phyloP scores from a whole-genome alignment of 1,284 basidiomycete species.

The Xerocomus amazonicus region DNA sequence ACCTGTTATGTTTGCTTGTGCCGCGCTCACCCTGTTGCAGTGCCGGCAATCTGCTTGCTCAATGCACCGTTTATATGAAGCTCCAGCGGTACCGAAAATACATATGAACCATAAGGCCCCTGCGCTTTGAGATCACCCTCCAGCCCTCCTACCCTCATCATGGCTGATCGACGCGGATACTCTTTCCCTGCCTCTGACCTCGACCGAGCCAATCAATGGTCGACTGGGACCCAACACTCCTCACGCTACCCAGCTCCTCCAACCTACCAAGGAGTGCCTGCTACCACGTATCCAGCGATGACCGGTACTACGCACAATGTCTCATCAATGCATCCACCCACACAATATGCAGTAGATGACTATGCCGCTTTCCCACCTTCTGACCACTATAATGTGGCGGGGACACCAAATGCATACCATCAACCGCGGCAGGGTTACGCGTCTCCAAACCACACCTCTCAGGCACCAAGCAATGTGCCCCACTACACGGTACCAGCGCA shows the following conservation, averaged over 20 bases:
- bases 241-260: conserved; percentile 25
- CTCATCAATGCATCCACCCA: conserved; percentile 14
- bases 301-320: conserved; percentile 16
- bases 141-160: conserved; percentile 10
- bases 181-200: conserved; percentile 18
- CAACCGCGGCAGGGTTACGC: conserved; percentile 32
- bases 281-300: conserved; percentile 22
- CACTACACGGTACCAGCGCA: conserved; percentile 30
- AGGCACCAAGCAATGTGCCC: conserved; percentile 13
- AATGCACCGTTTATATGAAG: conserved; percentile 26
- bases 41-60: conserved; percentile 31
- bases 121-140: conserved; percentile 2
- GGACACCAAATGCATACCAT: conserved; percentile 23
- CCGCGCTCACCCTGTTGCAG: conserved; percentile 31
- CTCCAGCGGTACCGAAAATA: conserved; percentile 31
- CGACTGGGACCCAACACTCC: conserved; percentile 16
- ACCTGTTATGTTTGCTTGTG: conserved; percentile 30
- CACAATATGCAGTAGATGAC: conserved; percentile 22
- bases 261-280: conserved; percentile 20
- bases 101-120: conserved; percentile 31
- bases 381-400: conserved; percentile 17
- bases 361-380: conserved; percentile 21
- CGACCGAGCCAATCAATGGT: conserved; percentile 24
- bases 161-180: conserved; percentile 33
- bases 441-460: conserved; percentile 19